A percentile compares a stretch with the other conserved stretches of the same genome.
These are phyloP conservation scores for Eutypa lata DNA, from an alignment of 2,329 filamentous ascomycete genomes.

Conservation along the genomic window DNA sequence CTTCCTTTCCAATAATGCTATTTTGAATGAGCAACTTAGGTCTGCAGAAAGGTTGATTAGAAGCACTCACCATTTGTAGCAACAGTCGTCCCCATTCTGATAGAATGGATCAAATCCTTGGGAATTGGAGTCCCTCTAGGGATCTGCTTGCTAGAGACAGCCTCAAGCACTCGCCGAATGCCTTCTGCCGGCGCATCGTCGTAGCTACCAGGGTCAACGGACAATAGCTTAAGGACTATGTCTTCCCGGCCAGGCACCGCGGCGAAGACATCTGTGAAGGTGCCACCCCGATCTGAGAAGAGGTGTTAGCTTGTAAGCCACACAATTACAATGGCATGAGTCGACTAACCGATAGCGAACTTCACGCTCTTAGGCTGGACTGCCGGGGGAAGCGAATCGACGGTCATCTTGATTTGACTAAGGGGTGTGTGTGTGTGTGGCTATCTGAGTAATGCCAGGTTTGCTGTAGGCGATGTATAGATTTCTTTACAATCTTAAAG, in stretches of 20 bases:
- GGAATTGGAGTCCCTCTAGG: slow-evolving; percentile 29
- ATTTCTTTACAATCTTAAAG: slow-evolving; percentile 5
- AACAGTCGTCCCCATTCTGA: slow-evolving; percentile 44
- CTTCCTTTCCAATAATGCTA: slow-evolving; percentile 62
- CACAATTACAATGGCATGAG: neutral
- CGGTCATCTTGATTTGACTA: slow-evolving; percentile 10
- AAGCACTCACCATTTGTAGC: slow-evolving; percentile 57
- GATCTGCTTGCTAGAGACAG: slow-evolving; percentile 56
- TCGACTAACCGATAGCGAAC: slow-evolving; percentile 16
- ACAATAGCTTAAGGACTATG: slow-evolving; percentile 69
- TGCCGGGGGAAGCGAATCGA: slow-evolving; percentile 5
- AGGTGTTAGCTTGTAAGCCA: slow-evolving; percentile 5
- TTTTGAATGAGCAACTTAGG: no score
- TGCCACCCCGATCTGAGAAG: neutral
- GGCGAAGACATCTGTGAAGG: slow-evolving; percentile 39
- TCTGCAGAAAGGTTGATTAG: no score
- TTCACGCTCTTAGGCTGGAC: slow-evolving; percentile 15
- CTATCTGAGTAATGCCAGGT: neutral
- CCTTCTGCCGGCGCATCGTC: slow-evolving; percentile 68
- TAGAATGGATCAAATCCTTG: slow-evolving; percentile 24
- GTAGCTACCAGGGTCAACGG: slow-evolving; percentile 68
- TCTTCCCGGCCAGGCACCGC: slow-evolving; percentile 63
- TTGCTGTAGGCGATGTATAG: slow-evolving; percentile 3
- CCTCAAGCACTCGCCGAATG: slow-evolving; percentile 63
- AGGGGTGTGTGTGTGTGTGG: neutral